Evolutionary conservation across 192 early-diverging fungal species (phyloP).

Genomic region (Coemansia brasiliensis): DNA sequence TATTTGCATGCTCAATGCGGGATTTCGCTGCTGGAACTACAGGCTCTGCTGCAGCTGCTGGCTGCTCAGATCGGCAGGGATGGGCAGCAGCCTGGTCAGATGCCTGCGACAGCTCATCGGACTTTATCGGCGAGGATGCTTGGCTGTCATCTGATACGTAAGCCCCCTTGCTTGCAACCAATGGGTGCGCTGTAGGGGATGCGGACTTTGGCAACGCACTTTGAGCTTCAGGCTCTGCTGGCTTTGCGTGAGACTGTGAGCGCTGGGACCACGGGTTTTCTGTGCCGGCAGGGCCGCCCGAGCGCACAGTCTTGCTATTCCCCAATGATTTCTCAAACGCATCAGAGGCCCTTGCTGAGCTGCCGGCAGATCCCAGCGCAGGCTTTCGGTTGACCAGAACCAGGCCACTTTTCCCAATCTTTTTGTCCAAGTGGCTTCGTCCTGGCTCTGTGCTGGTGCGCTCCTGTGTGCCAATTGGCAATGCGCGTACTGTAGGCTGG

Average conservation of each 20-base stretch:
- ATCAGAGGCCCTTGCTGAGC: not conserved
- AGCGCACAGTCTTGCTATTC: not conserved
- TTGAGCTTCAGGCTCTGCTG: not conserved
- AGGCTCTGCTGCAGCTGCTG: not conserved
- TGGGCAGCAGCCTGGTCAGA: too few species aligned
- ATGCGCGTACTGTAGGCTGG: slow-evolving; percentile 36
- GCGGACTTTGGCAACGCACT: too few species aligned
- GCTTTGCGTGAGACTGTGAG: slow-evolving; percentile 6
- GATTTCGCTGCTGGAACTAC: not conserved
- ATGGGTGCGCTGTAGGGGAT: too few species aligned
- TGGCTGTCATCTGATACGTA: too few species aligned
- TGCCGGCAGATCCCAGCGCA: not conserved
- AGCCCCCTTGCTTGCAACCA: too few species aligned
- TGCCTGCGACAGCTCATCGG: too few species aligned
- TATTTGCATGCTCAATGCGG: not conserved
- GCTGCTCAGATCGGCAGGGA: too few species aligned
- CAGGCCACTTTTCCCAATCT: slow-evolving; percentile 7
- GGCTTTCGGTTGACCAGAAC: slow-evolving; percentile 25
- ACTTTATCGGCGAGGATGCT: too few species aligned
- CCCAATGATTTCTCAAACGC: not conserved
- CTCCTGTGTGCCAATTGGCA: slow-evolving; percentile 17
- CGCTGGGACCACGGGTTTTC: slow-evolving; percentile 32
- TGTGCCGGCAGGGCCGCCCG: not conserved
- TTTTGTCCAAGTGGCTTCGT: not conserved
- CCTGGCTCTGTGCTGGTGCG: not conserved